Base-by-base conservation (phyloP, 2,329 filamentous ascomycete genomes). In the Aureobasidium sp. region DNA sequence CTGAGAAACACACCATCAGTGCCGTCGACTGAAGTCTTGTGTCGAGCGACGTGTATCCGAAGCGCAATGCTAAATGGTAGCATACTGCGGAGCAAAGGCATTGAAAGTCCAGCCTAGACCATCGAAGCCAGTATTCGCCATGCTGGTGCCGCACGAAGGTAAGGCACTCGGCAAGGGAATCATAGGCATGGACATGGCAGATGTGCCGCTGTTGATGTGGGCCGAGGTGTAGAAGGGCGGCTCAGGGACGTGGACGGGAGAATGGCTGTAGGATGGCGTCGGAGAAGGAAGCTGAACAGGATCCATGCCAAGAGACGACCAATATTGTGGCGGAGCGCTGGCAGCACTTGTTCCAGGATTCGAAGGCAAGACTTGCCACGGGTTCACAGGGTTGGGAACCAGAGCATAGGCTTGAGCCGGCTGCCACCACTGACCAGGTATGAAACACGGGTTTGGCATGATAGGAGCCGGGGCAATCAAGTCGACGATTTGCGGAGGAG, bases 331-430 rank as follows among this genome's bases (percentile, higher is more conserved):
- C 71, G 94, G 90, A 59, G 87, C 87, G 35, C 88, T 86, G 42
- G 88, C 84, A 31, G 76, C 75, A 42, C 77, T 79, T 57, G 89
- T 84, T 73, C 86, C 90, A 55, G 91, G 89, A 69, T 90, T 96
- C 59, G 93, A 96, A 49, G 92, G 89, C 60, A 96, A 79, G 66
- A 96, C 85, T 74, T 88, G 90, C 93, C 93, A 97, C 60, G 89
- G 82, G 63, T 97, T 91, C 62, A 95, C 84, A 1, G 87, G 84
- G 6, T 84, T 83, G 45, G 88, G 82, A 64, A 90, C 77, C 43
- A 81, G 81, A 60, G 84, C 40, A 37, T 61, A 60, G 53, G 69
- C 67, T n/a, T 81, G 80, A 51, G 82, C 77, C 69, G 90, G 87
- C 60, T 87, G 85, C 93, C 92, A 96, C 83, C 93, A 90, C 74